Base-by-base conservation (phyloP, 129 eudicot genomes). In the Escallonia rubra region DNA sequence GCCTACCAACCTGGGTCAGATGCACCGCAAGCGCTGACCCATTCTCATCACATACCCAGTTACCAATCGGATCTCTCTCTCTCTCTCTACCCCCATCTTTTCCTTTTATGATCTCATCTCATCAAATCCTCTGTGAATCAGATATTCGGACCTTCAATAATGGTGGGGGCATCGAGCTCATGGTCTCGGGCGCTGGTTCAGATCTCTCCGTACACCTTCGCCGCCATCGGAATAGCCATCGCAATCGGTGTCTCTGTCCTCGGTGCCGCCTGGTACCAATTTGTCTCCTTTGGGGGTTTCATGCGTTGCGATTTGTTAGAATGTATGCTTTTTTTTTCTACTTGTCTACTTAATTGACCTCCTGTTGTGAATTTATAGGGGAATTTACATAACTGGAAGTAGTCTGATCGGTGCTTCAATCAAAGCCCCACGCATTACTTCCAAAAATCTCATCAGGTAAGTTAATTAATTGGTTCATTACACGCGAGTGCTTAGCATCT, bases 161-260 rank as follows among this genome's bases (percentile, higher is more conserved):
- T 88, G 74, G 83, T 77, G 62, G 71, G 73, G 12, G 79, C 90
- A 49, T 83, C 94, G 63, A 84, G 96, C 76, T 93, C 99, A 47
- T 93, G 99, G 99, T 69, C 93, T 0, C 85, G 78, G 38, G 99
- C 95, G n/a, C 38, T 93, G 59, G 79, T 93, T 12, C 87, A 79
- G 74, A 93, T 93, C 74, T 89, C 96, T 0, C 98, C 98, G 0
- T 93, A 93, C 85, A 84, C 95, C 44, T 93, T 86, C 77, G 68
- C 96, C 64, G 96, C 98, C 65, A 68, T 93, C 58, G 98, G 98
- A 8, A 93, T 93, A 72, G 98, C 98, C 34, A 69, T 93, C 23
- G 81, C 98, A 10, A 93, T 93, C 68, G 98, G 98, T 71, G 92
- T 92, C 23, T 92, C 98, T 53, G 98, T 92, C 60, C 96, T 92